Conservation (phyloP, 192 early-diverging fungal genomes). For the Entrophospora sp. region DNA sequence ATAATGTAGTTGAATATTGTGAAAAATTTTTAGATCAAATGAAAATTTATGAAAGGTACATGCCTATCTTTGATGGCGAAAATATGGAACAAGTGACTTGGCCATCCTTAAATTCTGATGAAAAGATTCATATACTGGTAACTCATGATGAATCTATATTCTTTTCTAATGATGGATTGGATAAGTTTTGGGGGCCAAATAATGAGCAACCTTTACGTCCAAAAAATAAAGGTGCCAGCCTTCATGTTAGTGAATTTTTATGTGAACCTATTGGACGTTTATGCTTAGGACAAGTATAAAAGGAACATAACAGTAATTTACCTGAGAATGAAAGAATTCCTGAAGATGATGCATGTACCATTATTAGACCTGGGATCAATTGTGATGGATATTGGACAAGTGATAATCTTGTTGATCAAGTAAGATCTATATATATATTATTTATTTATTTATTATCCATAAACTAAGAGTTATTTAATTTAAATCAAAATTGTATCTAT, state of each 20-base stretch:
- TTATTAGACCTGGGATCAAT: neutral
- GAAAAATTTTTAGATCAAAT: neutral
- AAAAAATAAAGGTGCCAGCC: neutral
- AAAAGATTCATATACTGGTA: neutral
- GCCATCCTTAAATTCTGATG: neutral
- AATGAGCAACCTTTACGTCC: neutral
- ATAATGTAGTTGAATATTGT: neutral
- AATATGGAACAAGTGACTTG: conserved; percentile 2
- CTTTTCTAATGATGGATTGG: neutral
- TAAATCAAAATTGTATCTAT: too few relatives aligned
- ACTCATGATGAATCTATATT: conserved; percentile 12
- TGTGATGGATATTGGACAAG: conserved; percentile 16
- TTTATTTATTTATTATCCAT: too few relatives aligned
- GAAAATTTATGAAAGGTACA: neutral
- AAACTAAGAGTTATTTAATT: too few relatives aligned
- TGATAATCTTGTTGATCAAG: conserved; percentile 10
- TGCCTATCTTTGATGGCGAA: neutral
- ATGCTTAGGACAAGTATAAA: neutral
- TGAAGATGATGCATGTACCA: neutral
- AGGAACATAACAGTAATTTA: neutral
- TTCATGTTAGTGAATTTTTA: neutral
- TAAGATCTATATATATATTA: too few relatives aligned
- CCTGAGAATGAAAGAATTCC: neutral
- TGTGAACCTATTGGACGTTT: neutral
- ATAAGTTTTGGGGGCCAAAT: neutral